These are phyloP conservation scores for Globisporangium cystogenes DNA, from an alignment of 352 stramenopile genomes.

Conservation along the genomic window DNA sequence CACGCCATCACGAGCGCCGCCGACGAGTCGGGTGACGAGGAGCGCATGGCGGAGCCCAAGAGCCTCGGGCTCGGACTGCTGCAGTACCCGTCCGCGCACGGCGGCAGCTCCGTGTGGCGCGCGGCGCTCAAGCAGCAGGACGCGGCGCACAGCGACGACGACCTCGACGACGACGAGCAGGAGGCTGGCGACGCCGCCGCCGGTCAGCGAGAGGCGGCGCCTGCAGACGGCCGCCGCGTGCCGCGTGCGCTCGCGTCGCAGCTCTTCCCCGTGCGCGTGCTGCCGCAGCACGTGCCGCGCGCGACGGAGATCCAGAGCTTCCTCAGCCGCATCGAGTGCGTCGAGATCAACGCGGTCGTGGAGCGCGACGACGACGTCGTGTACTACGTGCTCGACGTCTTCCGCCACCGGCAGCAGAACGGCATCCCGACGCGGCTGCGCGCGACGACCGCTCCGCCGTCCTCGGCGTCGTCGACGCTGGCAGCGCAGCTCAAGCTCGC, in stretches of 20 bases:
- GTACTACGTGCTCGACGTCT: constrained; percentile 62
- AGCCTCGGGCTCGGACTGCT: constrained; percentile 1
- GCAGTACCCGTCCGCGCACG: constrained; percentile 1
- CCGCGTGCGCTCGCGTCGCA: constrained; percentile 26
- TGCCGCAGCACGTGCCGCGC: constrained; percentile 44
- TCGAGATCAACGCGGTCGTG: constrained; percentile 46
- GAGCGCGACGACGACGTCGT: constrained; percentile 38
- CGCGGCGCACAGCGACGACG: not conserved
- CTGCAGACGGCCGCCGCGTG: constrained; percentile 19
- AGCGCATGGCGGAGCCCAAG: not conserved
- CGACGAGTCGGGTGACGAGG: not conserved
- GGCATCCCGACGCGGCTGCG: constrained; percentile 28
- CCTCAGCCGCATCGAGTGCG: constrained; percentile 50
- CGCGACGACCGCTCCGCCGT: not conserved
- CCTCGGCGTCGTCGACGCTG: too few species aligned
- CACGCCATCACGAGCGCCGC: not conserved
- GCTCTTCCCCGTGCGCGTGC: constrained; percentile 36
- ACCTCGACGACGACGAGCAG: not conserved
- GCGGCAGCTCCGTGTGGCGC: not conserved
- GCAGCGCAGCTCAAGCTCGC: not conserved
- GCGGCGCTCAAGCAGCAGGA: not conserved
- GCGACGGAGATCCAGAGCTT: constrained; percentile 51
- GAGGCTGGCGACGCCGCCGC: constrained; percentile 7
- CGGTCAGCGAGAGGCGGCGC: constrained; percentile 9
- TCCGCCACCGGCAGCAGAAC: constrained; percentile 49